Conservation (phyloP, 202 grass and related monocot genomes). For the Eragrostis tef region DNA sequence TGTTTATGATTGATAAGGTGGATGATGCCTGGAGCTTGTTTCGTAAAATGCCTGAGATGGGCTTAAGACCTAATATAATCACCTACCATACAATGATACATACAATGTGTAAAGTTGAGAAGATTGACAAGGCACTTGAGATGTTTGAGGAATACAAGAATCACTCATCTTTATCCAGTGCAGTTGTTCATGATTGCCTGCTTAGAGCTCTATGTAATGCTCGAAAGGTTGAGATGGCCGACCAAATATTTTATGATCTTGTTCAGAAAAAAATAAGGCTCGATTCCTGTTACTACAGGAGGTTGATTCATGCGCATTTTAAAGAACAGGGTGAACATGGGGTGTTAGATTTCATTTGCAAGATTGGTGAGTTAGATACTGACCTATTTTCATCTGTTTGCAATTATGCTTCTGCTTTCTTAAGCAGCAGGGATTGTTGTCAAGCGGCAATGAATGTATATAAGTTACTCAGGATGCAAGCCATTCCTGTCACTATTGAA, state of each 20-base stretch:
- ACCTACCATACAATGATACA: conserved; percentile 78
- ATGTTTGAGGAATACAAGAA: conserved; percentile 67
- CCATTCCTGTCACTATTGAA: conserved; percentile 60
- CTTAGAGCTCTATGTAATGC: conserved; percentile 63
- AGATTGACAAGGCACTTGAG: conserved; percentile 61
- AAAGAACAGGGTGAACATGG: conserved; percentile 59
- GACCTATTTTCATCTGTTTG: conserved; percentile 62
- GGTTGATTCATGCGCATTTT: conserved; percentile 65
- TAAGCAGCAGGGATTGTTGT: conserved; percentile 66
- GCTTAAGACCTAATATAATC: conserved; percentile 66
- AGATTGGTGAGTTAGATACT: conserved; percentile 57
- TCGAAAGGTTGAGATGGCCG: conserved; percentile 58
- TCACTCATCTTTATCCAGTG: conserved; percentile 49
- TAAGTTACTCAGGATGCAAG: conserved; percentile 57
- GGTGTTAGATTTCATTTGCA: conserved; percentile 64
- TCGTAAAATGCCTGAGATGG: conserved; percentile 67
- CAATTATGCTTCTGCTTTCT: conserved; percentile 67
- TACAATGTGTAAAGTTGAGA: conserved; percentile 62
- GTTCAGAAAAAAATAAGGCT: conserved; percentile 54
- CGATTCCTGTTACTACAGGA: conserved; percentile 55
- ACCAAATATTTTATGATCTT: conserved; percentile 67
- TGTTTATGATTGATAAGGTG: conserved; percentile 66
- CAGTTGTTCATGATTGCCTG: conserved; percentile 54
- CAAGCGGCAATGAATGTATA: conserved; percentile 65
- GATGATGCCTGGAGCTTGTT: conserved; percentile 79